Evolutionary conservation across 192 early-diverging fungal species (phyloP).

Genomic region (Mortierella antarctica): DNA sequence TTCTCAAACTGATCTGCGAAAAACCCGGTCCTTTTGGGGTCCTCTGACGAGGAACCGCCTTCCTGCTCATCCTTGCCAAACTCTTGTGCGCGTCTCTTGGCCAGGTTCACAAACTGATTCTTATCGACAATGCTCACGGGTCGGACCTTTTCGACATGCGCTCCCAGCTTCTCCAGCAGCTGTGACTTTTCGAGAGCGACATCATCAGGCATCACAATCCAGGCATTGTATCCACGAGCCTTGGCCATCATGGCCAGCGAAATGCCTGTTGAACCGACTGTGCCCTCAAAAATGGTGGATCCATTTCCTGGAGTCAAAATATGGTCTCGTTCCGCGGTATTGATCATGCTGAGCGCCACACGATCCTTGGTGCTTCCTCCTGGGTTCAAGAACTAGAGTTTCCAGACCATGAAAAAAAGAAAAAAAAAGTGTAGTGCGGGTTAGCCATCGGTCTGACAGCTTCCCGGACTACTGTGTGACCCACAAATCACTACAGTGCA

Average conservation of each 20-base stretch:
- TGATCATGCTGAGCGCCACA: conserved; percentile 88
- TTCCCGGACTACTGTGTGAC: too few relatives aligned
- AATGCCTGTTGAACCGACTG: conserved; percentile 96
- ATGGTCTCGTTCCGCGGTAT: conserved; percentile 77
- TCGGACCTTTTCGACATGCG: conserved; percentile 90
- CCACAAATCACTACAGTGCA: not conserved
- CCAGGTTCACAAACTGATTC: conserved; percentile 93
- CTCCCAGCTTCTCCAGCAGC: conserved; percentile 83
- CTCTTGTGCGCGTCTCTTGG: conserved; percentile 76
- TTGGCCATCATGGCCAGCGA: conserved; percentile 91
- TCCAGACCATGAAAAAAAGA: too few relatives aligned
- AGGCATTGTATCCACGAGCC: conserved; percentile 91
- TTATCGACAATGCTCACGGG: conserved; percentile 93
- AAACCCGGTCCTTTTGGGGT: conserved; percentile 60
- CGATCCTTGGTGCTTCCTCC: conserved; percentile 96
- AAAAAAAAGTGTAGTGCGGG: too few relatives aligned
- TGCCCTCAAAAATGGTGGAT: conserved; percentile 92
- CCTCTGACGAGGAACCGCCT: not conserved
- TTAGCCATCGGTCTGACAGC: too few relatives aligned
- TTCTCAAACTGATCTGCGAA: conserved; percentile 98
- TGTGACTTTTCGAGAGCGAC: conserved; percentile 91
- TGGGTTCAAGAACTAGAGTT: conserved; percentile 84
- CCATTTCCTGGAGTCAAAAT: conserved; percentile 78
- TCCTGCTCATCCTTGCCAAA: conserved; percentile 54
- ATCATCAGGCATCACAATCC: conserved; percentile 98